These are phyloP conservation scores for Conoideocrella luteorostrata DNA, from an alignment of 2,329 filamentous ascomycete species.

Conservation along the genomic window DNA sequence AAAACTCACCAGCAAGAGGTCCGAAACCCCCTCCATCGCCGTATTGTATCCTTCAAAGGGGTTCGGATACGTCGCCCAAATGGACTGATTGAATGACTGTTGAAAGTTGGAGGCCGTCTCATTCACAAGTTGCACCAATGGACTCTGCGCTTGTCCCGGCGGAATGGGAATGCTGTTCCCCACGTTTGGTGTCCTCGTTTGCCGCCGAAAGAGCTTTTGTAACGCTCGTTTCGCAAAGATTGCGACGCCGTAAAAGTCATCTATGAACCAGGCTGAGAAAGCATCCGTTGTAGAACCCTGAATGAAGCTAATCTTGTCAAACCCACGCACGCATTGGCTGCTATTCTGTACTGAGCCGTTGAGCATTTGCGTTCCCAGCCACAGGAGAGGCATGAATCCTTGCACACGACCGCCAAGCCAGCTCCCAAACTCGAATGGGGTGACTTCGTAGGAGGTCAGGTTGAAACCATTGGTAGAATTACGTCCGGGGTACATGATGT, in stretches of 20 bases:
- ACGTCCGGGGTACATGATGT: too few relatives aligned
- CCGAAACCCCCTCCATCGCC: constrained; percentile 49
- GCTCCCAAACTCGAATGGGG: constrained; percentile 71
- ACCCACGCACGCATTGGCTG: constrained; percentile 65
- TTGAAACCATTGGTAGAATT: too few relatives aligned
- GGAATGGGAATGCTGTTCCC: too few relatives aligned
- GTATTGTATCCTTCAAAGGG: constrained; percentile 65
- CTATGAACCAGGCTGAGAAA: constrained; percentile 72
- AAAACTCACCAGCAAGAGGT: constrained; percentile 52
- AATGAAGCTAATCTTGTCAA: constrained; percentile 75
- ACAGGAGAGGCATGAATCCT: constrained; percentile 64
- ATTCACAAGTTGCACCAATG: too few relatives aligned
- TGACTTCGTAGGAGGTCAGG: constrained; percentile 71
- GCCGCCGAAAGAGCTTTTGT: too few relatives aligned
- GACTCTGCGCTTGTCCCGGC: too few relatives aligned
- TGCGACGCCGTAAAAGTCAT: constrained; percentile 33
- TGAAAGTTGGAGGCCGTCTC: too few relatives aligned
- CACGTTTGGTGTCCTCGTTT: too few relatives aligned
- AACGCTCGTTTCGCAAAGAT: constrained; percentile 43
- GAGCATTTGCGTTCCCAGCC: constrained; percentile 66
- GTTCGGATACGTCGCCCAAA: constrained; percentile 65
- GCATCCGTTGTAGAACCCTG: constrained; percentile 82
- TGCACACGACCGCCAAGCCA: constrained; percentile 68
- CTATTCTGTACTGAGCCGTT: constrained; percentile 49
- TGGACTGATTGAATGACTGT: constrained; percentile 45